Evolutionary conservation across 176 grass and related monocot species (phyloP).

Genomic region (Panicum miliaceum): DNA sequence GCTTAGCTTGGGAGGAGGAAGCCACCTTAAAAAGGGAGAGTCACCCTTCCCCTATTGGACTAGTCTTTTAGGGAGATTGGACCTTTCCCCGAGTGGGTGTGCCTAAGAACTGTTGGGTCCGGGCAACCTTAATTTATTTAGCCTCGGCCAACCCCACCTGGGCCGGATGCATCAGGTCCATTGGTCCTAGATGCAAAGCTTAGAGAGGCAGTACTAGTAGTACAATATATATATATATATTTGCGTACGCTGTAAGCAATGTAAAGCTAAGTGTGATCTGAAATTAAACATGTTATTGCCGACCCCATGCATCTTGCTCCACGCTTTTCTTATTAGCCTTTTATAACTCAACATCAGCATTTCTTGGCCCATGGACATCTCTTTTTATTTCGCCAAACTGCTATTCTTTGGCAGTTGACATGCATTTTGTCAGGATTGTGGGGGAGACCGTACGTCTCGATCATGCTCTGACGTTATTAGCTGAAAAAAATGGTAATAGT

Average conservation of each 20-base stretch:
- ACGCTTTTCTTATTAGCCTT: not conserved
- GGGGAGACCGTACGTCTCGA: not conserved
- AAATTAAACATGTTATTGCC: not conserved
- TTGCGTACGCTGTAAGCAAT: conserved; percentile 31
- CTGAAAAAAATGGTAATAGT: not conserved
- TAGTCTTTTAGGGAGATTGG: too few species aligned
- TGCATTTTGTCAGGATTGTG: not conserved
- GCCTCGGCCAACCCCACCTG: too few species aligned
- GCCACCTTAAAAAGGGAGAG: too few species aligned
- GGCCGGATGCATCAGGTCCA: too few species aligned
- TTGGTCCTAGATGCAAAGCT: conserved; percentile 33
- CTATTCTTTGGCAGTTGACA: not conserved
- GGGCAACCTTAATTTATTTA: too few species aligned
- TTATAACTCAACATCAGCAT: not conserved
- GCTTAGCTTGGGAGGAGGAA: too few species aligned
- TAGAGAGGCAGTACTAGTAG: too few species aligned
- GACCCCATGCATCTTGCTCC: not conserved
- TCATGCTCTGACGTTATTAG: not conserved
- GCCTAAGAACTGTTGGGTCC: too few species aligned
- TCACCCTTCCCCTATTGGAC: too few species aligned
- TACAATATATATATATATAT: too few species aligned
- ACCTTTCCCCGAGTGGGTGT: too few species aligned
- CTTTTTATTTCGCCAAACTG: not conserved
- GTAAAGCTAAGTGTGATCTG: not conserved
- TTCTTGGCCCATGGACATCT: not conserved